Conservation (phyloP, 2,329 filamentous ascomycete genomes). For the Beauveria pseudobassiana region DNA sequence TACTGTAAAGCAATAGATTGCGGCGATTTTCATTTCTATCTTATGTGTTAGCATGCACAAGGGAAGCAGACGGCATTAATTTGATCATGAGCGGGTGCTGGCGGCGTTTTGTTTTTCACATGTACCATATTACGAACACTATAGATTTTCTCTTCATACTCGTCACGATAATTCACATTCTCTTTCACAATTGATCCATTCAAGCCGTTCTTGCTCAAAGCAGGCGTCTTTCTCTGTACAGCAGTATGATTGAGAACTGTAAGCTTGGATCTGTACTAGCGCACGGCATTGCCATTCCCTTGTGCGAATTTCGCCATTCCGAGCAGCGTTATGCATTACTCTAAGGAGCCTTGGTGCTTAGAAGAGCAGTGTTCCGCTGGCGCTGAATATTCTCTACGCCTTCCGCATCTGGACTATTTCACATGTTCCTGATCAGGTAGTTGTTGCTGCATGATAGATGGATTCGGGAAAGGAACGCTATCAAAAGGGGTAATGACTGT, state of each 20-base stretch:
- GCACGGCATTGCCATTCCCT: background rate
- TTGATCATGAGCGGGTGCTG: constrained; percentile 4
- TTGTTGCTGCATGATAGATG: background rate
- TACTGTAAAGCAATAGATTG: background rate
- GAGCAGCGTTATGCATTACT: background rate
- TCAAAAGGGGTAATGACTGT: background rate
- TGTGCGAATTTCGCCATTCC: background rate
- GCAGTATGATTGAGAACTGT: background rate
- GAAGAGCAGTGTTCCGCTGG: background rate
- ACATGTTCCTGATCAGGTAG: background rate
- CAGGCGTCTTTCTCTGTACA: background rate
- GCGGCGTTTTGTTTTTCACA: background rate
- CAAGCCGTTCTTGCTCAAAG: background rate
- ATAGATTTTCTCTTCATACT: constrained; percentile 1
- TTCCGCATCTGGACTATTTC: background rate
- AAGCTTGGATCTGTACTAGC: background rate
- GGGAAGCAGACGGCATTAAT: background rate
- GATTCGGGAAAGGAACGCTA: background rate
- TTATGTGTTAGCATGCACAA: background rate
- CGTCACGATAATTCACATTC: background rate
- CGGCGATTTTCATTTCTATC: background rate
- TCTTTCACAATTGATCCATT: background rate
- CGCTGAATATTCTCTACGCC: background rate
- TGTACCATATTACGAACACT: background rate
- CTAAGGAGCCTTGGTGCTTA: background rate